Base-by-base conservation (phyloP, 768 basidiomycete genomes). In the Termitomyces sp. region DNA sequence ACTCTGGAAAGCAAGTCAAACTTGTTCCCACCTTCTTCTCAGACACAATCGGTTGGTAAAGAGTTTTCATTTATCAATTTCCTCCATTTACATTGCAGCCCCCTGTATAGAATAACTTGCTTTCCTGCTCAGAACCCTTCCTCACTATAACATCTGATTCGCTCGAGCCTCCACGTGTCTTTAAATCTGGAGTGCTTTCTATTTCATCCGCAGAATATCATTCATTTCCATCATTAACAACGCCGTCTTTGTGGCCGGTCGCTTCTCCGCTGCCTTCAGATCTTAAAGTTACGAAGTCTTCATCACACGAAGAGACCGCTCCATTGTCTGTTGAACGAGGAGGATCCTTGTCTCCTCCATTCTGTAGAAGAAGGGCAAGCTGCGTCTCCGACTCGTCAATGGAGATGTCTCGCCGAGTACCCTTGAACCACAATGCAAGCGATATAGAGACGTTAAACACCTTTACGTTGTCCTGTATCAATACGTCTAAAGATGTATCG, bases 151-250 rank as follows among this genome's bases (percentile, higher is more conserved):
- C 50, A 28, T 31, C 42, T n/a, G 55, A 54, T 31, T 7, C 42
- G 35, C 15, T 21, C 14, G 42, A 56, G 21, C 51, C 46, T 44
- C 40, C 33, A 8, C 55, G 50, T 21, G 53, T 54, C 21, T 59
- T 59, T 43, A 57, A 23, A 38, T 62, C 58, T 40, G 61, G 58
- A 28, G 53, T 57, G 26, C 33, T 62, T 3, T 52, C 44, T 44
- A 2, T 57, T 23, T 40, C 50, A 48, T 37, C 48, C n/a, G 46
- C 28, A 26, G 17, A 9, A 31, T 21, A 5, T 11, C 19, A 21
- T 21, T 19, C n/a, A 47, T 46, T n/a, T 33, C n/a, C 35, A 31
- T 21, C 44, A 21, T 19, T 26, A 12, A 19, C 28, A 15, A n/a
- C 28, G 15, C 43, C 14, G 49, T 38, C 23, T 26, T 23, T 19